Base-by-base conservation (phyloP, 805 yeast genomes). In the Candida alai region DNA sequence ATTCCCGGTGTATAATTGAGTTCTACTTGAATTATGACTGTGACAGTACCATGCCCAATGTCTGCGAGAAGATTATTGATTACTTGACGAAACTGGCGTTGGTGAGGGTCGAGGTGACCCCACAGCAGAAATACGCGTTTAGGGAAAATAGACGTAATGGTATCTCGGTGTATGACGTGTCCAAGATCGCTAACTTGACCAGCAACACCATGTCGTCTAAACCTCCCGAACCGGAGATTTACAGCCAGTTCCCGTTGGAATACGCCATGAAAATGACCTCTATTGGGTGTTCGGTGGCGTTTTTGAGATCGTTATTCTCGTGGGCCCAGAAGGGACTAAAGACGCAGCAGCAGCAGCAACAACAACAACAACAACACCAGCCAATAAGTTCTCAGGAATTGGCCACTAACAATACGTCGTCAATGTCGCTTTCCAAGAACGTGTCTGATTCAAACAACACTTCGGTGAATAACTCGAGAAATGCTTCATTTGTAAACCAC, bases 1-100 rank as follows among this genome's bases (percentile, higher is more conserved):
- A 90, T 60, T 95, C 97, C 28, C 73, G 95, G 41, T 81, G 94
- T 13, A 65, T 94, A 42, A 86, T 94, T 39, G 99, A 93, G 61
- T 78, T 93, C 39, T 93, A 90, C 54, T 71, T 93, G 50, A 93
- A 93, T 59, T 94, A 93, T 57, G 99, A 93, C 58, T 93, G 99
- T 66, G 96, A 88, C 54, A 65, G 78, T 20, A 61, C 74, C 2
- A 74, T 80, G 70, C 84, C 93, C 24, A 93, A 93, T 55, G 69
- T 89, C 32, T 86, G 89, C 59, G 98, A 93, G 59, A 70, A 78
- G 32, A 68, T 88, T 27, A 76, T 88, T 34, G 89, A 87, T 44
- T 80, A 83, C 45, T 68, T 93, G 44, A 83, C 87, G 50, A 80
- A 66, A 54, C 69, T 71, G 40, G 80, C 96, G 0, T 62, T 85